Conservation (phyloP, 208 protist genomes). For the Entamoeba moshkovskii region DNA sequence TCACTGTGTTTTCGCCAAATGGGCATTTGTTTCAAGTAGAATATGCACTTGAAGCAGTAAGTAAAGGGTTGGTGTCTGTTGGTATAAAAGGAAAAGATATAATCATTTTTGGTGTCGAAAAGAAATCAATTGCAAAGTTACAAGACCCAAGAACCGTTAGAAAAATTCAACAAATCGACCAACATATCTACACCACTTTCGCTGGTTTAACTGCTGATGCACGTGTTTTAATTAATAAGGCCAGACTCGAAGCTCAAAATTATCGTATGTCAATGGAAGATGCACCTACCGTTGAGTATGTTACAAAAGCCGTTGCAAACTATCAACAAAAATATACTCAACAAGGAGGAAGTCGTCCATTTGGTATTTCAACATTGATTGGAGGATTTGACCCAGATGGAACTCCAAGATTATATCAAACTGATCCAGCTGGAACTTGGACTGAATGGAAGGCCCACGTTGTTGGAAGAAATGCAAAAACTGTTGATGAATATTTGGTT, state of each 20-base stretch:
- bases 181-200: slow-evolving; percentile 89
- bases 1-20: slow-evolving; percentile 99
- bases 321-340: slow-evolving; percentile 93
- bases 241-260: slow-evolving; percentile 89
- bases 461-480: slow-evolving; percentile 27
- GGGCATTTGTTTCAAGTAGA: slow-evolving; percentile 99
- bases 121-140: slow-evolving; percentile 85
- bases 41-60: slow-evolving; percentile 96
- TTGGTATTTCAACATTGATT: slow-evolving; percentile 95
- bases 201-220: slow-evolving; percentile 92
- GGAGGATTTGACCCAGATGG: slow-evolving; percentile 15
- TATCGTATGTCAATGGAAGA: slow-evolving; percentile 89
- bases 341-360: slow-evolving; percentile 87
- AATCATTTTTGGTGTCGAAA: slow-evolving; percentile 91
- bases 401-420: slow-evolving; percentile 1
- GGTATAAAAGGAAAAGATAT: slow-evolving; percentile 54
- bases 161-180: slow-evolving; percentile 92
- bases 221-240: slow-evolving; percentile 89
- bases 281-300: slow-evolving; percentile 79
- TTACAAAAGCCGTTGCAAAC: slow-evolving; percentile 84
- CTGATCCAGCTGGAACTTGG: slow-evolving; percentile 64
- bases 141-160: slow-evolving; percentile 92
- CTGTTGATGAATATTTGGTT: slow-evolving; percentile 21
- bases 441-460: slow-evolving; percentile 59
- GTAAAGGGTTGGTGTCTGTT: slow-evolving; percentile 66